Evolutionary conservation across 257 asterid species (phyloP).

Genomic region (Solanum etuberosum): DNA sequence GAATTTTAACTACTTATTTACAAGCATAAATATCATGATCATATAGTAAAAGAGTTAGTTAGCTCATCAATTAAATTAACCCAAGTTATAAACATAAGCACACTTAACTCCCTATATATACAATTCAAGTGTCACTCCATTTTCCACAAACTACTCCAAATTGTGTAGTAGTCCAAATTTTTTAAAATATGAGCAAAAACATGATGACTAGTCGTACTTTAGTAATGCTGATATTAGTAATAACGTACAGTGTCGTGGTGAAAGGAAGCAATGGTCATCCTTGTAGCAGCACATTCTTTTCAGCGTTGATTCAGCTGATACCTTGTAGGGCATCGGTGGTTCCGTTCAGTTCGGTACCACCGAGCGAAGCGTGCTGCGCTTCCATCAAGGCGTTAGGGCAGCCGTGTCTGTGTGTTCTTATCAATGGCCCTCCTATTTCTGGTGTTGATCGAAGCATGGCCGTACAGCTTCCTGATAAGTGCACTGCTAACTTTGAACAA

Average conservation of each 20-base stretch:
- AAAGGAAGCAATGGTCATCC: constrained; percentile 31
- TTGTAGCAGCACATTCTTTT: constrained; percentile 65
- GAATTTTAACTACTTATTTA: background rate
- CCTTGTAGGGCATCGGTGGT: constrained; percentile 86
- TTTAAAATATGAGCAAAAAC: constrained; percentile 16
- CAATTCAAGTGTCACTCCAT: background rate
- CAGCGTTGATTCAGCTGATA: constrained; percentile 74
- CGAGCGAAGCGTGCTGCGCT: constrained; percentile 74
- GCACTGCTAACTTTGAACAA: constrained; percentile 76
- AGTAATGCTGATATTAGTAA: constrained; percentile 14
- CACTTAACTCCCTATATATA: background rate
- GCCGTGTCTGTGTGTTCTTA: constrained; percentile 76
- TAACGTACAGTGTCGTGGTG: constrained; percentile 7
- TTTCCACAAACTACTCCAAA: background rate
- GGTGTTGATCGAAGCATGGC: constrained; percentile 82
- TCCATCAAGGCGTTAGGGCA: constrained; percentile 85
- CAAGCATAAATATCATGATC: background rate
- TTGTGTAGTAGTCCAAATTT: background rate
- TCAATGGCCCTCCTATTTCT: constrained; percentile 89
- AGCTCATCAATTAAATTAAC: background rate
- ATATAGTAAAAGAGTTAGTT: background rate
- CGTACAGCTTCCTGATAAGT: constrained; percentile 76
- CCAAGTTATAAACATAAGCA: background rate
- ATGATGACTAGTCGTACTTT: background rate
- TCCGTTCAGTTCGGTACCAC: constrained; percentile 58